Evolutionary conservation across 257 asterid species (phyloP), one percentile per base, ranked within the genome.

Genomic region (Verbascum thapsus): DNA sequence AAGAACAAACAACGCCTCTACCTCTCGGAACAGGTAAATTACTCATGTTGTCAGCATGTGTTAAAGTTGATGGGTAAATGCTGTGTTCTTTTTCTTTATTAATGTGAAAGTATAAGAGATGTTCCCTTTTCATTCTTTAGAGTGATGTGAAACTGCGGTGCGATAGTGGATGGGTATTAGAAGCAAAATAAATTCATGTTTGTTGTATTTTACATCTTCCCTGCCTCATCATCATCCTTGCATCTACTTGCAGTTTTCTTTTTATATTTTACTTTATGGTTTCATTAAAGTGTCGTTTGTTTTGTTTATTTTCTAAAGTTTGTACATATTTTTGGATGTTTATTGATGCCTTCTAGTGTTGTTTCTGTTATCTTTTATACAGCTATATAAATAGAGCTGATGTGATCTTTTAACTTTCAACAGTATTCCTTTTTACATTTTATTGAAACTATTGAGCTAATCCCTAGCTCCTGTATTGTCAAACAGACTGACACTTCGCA

Each of bases 401-500:
- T 35, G 32, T 45, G 34, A 53, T 57, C 6, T 53, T 20, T 8
- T 47, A 43, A 18, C 10, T 65, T 56, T 57, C 9, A 13, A 13
- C 30, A 10, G 20, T 2, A 11, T 23, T 51, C 11, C 41, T 1
- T 40, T 64, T 40, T 54, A 45, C 37, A 3, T 57, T 48, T 55
- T 44, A 52, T 43, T 42, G n/a, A 35, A 7, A 10, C 57, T 17
- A 30, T 55, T 50, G 38, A 15, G 48, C 74, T 74, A 65, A 73
- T 51, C 34, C 30, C 4, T 64, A n/a, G 35, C 26, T 57, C 40
- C 15, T 10, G 4, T 52, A 59, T 56, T 60, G 15, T 47, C 50
- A 49, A 47, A 43, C 90, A 94, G 99, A 94, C 97, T 16, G 99
- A 94, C 64, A 87, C 80, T 66, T 78, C 94, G 1, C 97, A 87